Conservation (phyloP, 2,329 filamentous ascomycete species). For the Penicillium sp. region DNA sequence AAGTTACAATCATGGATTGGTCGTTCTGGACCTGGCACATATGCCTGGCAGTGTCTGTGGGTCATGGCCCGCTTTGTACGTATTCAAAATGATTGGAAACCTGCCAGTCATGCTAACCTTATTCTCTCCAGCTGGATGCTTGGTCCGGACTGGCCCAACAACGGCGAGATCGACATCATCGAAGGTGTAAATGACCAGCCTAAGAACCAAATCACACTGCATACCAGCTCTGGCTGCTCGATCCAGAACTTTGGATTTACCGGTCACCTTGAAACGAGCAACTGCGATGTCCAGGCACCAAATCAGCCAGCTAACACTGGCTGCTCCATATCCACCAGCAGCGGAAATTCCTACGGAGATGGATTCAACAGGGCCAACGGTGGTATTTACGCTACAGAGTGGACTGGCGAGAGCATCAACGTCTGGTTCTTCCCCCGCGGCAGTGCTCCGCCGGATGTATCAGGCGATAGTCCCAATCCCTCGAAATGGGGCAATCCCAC, state of each 20-base stretch:
- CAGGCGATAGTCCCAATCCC: constrained; percentile 56
- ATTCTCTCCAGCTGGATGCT: constrained; percentile 46
- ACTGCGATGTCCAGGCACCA: constrained; percentile 53
- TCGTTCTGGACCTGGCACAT: constrained; percentile 66
- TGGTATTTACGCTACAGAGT: constrained; percentile 69
- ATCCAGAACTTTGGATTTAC: constrained; percentile 48
- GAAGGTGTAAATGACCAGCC: constrained; percentile 65
- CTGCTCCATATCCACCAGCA: constrained; percentile 52
- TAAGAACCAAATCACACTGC: constrained; percentile 60
- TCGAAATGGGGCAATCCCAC: constrained; percentile 61
- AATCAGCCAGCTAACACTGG: constrained; percentile 48
- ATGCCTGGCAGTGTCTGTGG: constrained; percentile 68
- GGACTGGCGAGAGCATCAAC: constrained; percentile 65
- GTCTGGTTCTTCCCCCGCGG: constrained; percentile 78
- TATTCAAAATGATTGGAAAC: not conserved
- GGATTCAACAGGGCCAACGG: constrained; percentile 66
- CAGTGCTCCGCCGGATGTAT: constrained; percentile 59
- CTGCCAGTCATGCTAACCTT: constrained; percentile 1
- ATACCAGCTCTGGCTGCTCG: constrained; percentile 57
- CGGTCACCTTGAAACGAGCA: constrained; percentile 44
- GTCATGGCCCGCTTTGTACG: constrained; percentile 63
- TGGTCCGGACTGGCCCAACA: constrained; percentile 62
- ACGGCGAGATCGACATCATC: constrained; percentile 73
- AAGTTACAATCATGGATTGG: constrained; percentile 59
- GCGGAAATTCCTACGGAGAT: constrained; percentile 54